Evolutionary conservation across 805 yeast species (phyloP).

Genomic region (Saturnispora sekii): DNA sequence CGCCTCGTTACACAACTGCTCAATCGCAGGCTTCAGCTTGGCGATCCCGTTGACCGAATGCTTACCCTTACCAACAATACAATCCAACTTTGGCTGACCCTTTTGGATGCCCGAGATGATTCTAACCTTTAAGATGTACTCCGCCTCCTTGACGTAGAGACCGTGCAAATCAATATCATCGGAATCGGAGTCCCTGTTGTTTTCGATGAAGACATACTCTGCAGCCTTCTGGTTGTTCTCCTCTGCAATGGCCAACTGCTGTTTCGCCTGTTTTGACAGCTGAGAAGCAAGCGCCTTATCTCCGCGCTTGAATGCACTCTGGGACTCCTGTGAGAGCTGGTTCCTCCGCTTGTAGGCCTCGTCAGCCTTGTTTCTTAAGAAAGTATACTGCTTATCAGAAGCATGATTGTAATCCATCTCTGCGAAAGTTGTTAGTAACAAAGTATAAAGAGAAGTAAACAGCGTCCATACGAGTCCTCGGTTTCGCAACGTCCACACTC

Average conservation of each 20-base stretch:
- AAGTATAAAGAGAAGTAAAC: too few relatives aligned
- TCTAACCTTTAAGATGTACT: slow-evolving; percentile 62
- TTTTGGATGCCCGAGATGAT: slow-evolving; percentile 53
- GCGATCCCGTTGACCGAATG: slow-evolving; percentile 80
- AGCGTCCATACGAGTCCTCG: too few relatives aligned
- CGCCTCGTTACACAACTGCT: slow-evolving; percentile 60
- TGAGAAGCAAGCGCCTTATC: slow-evolving; percentile 65
- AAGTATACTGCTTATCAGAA: slow-evolving; percentile 52
- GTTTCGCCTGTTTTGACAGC: slow-evolving; percentile 59
- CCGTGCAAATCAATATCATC: slow-evolving; percentile 95
- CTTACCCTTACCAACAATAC: slow-evolving; percentile 88
- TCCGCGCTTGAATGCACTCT: slow-evolving; percentile 66
- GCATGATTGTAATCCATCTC: slow-evolving; percentile 60
- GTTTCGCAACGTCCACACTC: background rate
- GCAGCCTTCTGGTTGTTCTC: slow-evolving; percentile 73
- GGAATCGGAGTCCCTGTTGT: slow-evolving; percentile 74
- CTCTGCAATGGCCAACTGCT: slow-evolving; percentile 53
- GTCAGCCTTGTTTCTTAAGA: slow-evolving; percentile 59
- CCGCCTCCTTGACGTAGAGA: slow-evolving; percentile 80
- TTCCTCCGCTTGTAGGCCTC: slow-evolving; percentile 49
- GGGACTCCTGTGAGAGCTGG: slow-evolving; percentile 55
- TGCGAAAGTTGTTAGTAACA: background rate
- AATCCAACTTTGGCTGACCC: slow-evolving; percentile 55
- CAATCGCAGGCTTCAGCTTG: slow-evolving; percentile 84
- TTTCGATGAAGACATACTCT: slow-evolving; percentile 76